Evolutionary conservation across 139 green algal genomes (phyloP), one percentile per base, ranked within the genome.

Genomic region (Chlorella sp.): DNA sequence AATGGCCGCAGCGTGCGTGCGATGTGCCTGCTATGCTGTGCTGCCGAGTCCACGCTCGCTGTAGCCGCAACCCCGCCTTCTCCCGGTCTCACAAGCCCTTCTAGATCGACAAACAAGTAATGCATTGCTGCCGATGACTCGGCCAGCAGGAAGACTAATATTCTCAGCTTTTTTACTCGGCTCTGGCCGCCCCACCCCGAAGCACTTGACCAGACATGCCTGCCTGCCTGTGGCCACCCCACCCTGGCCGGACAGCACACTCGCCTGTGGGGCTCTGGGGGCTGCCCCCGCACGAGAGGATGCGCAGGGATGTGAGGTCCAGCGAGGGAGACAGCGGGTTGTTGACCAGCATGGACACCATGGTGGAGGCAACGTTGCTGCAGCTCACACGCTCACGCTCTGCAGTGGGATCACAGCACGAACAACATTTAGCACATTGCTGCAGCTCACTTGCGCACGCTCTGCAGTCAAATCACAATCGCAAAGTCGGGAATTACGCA

Each of bases 281-380:
- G 53, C 92, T 96, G 85, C 97, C 97, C 19, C 97, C 97, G 91
- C 96, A 99, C 37, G 94, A 97, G 3, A 98, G 60, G 32, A 99
- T 77, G 39, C 97, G 92, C 81, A 99, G 92, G 90, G 80, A 91
- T 69, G 93, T 94, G 19, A 97, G 93, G 93, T 99, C 95, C 32
- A 95, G 81, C 39, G 80, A 37, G 22, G 93, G 89, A n/a, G 96
- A 88, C 60, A 95, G 76, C 1, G 96, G 96, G 90, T 96, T 97
- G 87, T 90, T 95, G 28, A 95, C 92, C 90, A 98, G 91, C 86
- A 99, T 93, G n/a, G 96, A 93, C 37, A 97, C 88, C 97, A 98
- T 98, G 66, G 97, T 98, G 71, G 95, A 97, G 24, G 97, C 97
- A 9, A 99, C 73, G 86, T 99, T 99, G 91, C 89, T 95, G 82